Base-by-base conservation (phyloP, 2,329 filamentous ascomycete species). In the Fusarium irregulare region DNA sequence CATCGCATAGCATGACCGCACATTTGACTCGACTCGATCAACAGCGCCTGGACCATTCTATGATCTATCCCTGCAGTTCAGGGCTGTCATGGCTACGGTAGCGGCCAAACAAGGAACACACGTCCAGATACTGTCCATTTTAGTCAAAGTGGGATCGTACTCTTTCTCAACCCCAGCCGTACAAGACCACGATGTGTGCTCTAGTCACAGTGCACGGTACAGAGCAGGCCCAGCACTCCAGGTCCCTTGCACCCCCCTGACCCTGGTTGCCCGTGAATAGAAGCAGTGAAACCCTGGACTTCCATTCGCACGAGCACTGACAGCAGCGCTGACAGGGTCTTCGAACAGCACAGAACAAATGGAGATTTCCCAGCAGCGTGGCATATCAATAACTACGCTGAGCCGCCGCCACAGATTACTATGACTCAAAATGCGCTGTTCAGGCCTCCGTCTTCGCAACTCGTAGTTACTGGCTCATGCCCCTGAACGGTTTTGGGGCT, bases 391-490 rank as follows among this genome's bases (percentile, higher is more conserved):
- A 53, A 60, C 47, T 21, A 34, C 56, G 42, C 68, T 71, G 68
- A 70, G 67, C 68, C 68, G 68, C 68, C 67, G 58, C 68, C 67
- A 71, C 59, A 45, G 59, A 68, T 70, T 59, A 64, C 64, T 71
- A 58, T 71, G 54, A 27, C 28, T 37, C 42, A 21, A 32, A 28
- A 30, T 42, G 37, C 20, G 40, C 34, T 57, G 34, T 48, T 48
- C 68, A 55, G 59, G 65, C 68, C 55, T 71, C 68, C 51, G 45
- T 48, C 45, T 45, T 64, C 53, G 59, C 68, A 65, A 65, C 56
- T 65, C 47, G 51, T 44, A 57, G 64, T 54, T 56, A 71, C 68
- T 68, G 59, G 68, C 51, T 61, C 59, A 54, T 59, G 53, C 49
- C 54, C 50, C 32, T 63, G 44, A 56, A 63, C 51, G 51, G 28